Evolutionary conservation across 345 rosid genomes (phyloP), one percentile per base, ranked within the genome.

Genomic region (Crucihimalaya himalaica): DNA sequence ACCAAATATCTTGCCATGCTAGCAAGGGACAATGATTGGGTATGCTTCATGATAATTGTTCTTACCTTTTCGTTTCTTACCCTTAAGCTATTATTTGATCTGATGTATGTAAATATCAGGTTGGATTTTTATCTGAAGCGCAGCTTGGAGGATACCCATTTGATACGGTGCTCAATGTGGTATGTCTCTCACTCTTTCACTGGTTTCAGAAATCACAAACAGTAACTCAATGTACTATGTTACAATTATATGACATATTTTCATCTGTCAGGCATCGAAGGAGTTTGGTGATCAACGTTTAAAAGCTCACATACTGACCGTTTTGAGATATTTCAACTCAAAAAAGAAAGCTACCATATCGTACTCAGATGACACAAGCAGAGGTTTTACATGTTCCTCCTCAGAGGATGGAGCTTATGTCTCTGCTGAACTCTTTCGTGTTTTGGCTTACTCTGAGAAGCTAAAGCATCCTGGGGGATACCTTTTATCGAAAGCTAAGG

Each of bases 11-110:
- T 95, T 83, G 84, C 91, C 55, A 71, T 85, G 56, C 84, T 95
- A 73, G 99, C 99, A 66, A 86, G 84, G 85, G 99, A 95, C 75
- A 95, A 88, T 87, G 99, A 95, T 72, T 95, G 99, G 99, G 99
- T 95, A 88, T 61, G 76, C 64, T 51, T 77, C 39, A 71, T 65
- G 68, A 65, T 65, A 48, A 63, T 71, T 71, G 34, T 57, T 70
- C 47, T 68, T 75, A 39, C 63, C 54, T 76, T 45, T 42, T 42
- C 14, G 35, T 47, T 32, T 43, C 55, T 40, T 57, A 31, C 31
- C 23, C 71, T 56, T 64, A 39, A 28, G 55, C 63, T 58, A 29
- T 54, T 34, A 50, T 63, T 28, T 77, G 18, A 56, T 50, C 40
- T 56, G 62, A 65, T 65, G 15, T 60, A 50, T 28, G 81, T 58